A percentile compares a stretch with the other conserved stretches of the same genome.
Conservation (phyloP, 148 eudicot genomes). For the Chenopodium berlandieri region DNA sequence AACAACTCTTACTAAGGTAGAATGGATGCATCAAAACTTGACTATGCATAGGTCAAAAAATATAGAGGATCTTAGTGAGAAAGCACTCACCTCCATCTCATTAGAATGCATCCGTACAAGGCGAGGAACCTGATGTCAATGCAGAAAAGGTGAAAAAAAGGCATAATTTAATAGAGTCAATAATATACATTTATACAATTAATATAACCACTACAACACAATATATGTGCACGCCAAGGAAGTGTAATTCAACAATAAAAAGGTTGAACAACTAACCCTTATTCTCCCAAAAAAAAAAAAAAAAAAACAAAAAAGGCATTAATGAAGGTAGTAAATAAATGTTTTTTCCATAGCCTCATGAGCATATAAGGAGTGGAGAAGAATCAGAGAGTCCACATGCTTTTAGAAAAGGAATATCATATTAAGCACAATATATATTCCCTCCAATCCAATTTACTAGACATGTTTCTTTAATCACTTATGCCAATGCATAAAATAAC, state of each 20-base stretch:
- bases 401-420: not conserved
- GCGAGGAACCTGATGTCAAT: conserved; percentile 69
- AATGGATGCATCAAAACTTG: not conserved
- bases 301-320: not conserved
- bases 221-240: not conserved
- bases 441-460: too few species aligned
- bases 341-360: not conserved
- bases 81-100: conserved; percentile 83
- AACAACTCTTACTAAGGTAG: not conserved
- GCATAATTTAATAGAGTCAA: not conserved
- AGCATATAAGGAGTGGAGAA: not conserved
- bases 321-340: not conserved
- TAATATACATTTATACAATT: not conserved
- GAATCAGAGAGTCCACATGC: not conserved
- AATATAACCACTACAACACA: not conserved
- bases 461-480: too few species aligned
- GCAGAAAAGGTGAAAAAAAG: not conserved
- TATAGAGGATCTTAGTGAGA: conserved; percentile 1
- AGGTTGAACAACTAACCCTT: not conserved
- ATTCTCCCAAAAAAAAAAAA: not conserved
- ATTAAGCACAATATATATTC: not conserved
- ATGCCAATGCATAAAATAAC: too few species aligned
- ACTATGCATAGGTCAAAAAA: conserved; percentile 1
- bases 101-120: conserved; percentile 92
- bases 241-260: not conserved